Base-by-base conservation (phyloP, 106 monocot species). In the Dioscorea zingiberensis region DNA sequence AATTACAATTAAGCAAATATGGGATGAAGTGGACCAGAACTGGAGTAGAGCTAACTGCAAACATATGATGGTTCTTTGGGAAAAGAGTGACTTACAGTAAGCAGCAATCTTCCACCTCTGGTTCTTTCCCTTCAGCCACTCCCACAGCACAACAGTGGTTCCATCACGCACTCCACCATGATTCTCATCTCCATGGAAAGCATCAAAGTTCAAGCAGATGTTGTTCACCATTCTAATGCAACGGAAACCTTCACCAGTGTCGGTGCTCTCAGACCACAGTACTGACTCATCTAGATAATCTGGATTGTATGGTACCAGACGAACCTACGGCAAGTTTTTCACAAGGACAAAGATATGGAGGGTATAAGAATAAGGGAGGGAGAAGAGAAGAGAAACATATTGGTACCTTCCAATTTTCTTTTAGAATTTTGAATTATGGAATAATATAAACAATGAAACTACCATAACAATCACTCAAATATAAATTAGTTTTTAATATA, bases 211-310 rank as follows among this genome's bases (percentile, higher is more conserved):
- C 67, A 67, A 28, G 29, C 51, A 25, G 12, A 67, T 67, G 67
- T 67, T 67, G 54, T 67, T 67, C 54, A 67, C 67, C 67, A 67
- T 67, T 27, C 67, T 67, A 21, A 67, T 67, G 27, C 54, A 54
- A 8, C 67, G 25, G 67, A 28, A 67, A 28, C 54, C 51, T 17
- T 30, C 67, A 18, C 67, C 67, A 4, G 29, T 10, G 29, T 67
- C 67, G 57, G 55, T 73, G 79, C 79, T 79, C 64, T 79, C 73
- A 9, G 79, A 64, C 78, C 79, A 79, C 63, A 79, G 51, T 19
- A 79, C 69, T 11, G 79, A 79, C 29, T 73, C 68, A 48, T 79
- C 79, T 47, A 79, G 48, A 25, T 74, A 64, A 21, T 79, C 69
- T 21, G 73, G 59, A 29, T 74, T 60, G 69, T 79, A 79, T 14